Base-by-base conservation (phyloP, 305 asterid species). In the Petunia hybrid region DNA sequence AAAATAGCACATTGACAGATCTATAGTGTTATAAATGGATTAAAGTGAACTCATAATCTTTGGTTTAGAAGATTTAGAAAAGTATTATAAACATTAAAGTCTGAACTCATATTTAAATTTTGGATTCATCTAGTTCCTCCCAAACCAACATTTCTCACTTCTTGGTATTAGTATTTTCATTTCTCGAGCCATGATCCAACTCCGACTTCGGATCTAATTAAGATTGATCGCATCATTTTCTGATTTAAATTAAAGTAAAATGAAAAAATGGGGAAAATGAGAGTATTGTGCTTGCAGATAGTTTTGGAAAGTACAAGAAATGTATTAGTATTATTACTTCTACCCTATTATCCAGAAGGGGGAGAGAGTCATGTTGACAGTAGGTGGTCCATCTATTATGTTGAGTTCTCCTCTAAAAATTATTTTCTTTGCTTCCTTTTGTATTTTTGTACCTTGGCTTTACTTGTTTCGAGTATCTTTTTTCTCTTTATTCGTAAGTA, bases 381-480 rank as follows among this genome's bases (percentile, higher is more conserved):
- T 73, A 73, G 63, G 35, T 73, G 78, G 78, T 48, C 63, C 78
- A 73, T 51, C 77, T 22, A 46, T 10, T 71, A 35, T 71, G 4
- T 73, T 73, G 36, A 51, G 7, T 73, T 73, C 78, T 73, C 22
- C 62, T 73, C 46, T 71, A 12, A 73, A 45, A 12, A 73, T 73
- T 71, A 73, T 36, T 73, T 65, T 13, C 53, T 6, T 45, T 73
- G 78, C 78, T 51, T 55, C 60, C 46, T 55, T 70, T 73, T 73
- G 78, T 73, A 73, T 73, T 73, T 51, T 73, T 73, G 46, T 73
- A 73, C 78, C 51, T 51, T 73, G 78, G 78, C 78, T 48, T 73
- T 73, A 73, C 51, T 73, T 73, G 78, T 38, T 35, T 46, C 31
- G 40, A 73, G 78, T 51, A 73, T 73, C 31, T 22, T 22, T 73